Conservation (phyloP, 2,329 filamentous ascomycete genomes). For the Fusarium chlamydosporum region DNA sequence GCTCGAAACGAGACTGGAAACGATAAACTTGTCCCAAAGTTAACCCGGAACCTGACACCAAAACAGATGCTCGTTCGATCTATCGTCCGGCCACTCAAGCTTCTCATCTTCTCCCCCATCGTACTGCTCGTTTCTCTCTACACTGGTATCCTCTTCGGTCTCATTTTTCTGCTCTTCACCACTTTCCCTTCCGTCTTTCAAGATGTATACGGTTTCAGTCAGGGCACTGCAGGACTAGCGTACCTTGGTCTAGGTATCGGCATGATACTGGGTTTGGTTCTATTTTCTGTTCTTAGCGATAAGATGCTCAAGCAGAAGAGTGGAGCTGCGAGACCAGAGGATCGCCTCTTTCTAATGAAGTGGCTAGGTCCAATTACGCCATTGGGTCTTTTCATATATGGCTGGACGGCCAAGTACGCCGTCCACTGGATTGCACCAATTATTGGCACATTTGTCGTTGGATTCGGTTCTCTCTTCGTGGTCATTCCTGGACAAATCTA, state of each 20-base stretch:
- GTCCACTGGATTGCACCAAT: conserved; percentile 72
- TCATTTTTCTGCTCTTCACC: conserved; percentile 57
- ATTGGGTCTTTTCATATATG: conserved; percentile 69
- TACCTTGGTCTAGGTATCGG: conserved; percentile 65
- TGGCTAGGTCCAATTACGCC: conserved; percentile 67
- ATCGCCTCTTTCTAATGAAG: conserved; percentile 68
- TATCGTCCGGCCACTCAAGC: conserved; percentile 58
- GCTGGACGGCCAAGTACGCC: conserved; percentile 67
- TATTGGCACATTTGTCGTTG: conserved; percentile 67
- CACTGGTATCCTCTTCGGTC: conserved; percentile 55
- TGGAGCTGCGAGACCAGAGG: conserved; percentile 56
- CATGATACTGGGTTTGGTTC: conserved; percentile 48
- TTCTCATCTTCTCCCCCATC: conserved; percentile 68
- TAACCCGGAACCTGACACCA: conserved; percentile 22
- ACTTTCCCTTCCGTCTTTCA: conserved; percentile 57
- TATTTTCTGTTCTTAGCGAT: conserved; percentile 35
- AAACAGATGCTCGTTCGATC: conserved; percentile 51
- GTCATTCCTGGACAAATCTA: conserved; percentile 50
- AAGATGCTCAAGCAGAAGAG: conserved; percentile 24
- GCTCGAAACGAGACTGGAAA: conserved; percentile 38
- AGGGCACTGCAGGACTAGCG: conserved; percentile 54
- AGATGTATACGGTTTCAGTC: conserved; percentile 53
- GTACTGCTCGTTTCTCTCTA: conserved; percentile 62
- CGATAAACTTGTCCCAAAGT: conserved; percentile 29
- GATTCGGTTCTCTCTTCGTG: conserved; percentile 59